A percentile compares a stretch with the other conserved stretches of the same genome.
These are phyloP conservation scores for Houttuynia cordata DNA, from an alignment of 164 flowering plant species.

Conservation along the genomic window DNA sequence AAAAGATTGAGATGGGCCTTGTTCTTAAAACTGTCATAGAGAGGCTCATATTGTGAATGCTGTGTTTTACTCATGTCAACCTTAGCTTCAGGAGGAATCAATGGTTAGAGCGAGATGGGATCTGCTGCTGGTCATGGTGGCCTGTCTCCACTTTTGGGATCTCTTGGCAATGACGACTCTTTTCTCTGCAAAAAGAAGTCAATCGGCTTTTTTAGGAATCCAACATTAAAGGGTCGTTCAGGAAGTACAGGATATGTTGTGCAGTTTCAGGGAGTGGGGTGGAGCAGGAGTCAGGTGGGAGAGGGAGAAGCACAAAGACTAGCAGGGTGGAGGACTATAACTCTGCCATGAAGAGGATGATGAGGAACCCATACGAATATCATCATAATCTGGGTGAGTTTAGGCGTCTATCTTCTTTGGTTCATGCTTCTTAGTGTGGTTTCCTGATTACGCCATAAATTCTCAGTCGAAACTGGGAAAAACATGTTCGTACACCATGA, in stretches of 20 bases:
- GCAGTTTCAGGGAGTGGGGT: constrained; percentile 22
- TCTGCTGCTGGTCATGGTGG: background rate
- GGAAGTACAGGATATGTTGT: constrained; percentile 15
- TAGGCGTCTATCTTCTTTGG: background rate
- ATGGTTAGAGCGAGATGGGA: background rate
- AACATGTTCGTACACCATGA: background rate
- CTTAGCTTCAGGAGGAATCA: too few species aligned
- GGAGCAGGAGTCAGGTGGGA: constrained; percentile 21
- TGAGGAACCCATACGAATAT: constrained; percentile 93
- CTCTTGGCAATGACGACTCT: background rate
- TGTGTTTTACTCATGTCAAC: too few species aligned
- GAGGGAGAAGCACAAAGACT: constrained; percentile 9
- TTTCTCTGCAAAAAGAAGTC: background rate
- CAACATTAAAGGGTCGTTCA: too few species aligned
- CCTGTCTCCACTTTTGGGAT: background rate
- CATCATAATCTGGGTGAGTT: constrained; percentile 80
- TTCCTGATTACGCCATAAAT: too few species aligned
- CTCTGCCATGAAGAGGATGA: constrained; percentile 75
- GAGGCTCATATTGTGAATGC: too few species aligned
- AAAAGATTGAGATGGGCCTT: too few species aligned
- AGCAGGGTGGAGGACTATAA: constrained; percentile 85
- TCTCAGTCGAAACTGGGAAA: background rate
- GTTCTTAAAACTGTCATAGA: too few species aligned
- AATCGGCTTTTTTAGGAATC: too few species aligned
- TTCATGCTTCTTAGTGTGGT: too few species aligned